Evolutionary conservation across 768 basidiomycete genomes (phyloP).

Genomic region (Filobasidium wieringae): DNA sequence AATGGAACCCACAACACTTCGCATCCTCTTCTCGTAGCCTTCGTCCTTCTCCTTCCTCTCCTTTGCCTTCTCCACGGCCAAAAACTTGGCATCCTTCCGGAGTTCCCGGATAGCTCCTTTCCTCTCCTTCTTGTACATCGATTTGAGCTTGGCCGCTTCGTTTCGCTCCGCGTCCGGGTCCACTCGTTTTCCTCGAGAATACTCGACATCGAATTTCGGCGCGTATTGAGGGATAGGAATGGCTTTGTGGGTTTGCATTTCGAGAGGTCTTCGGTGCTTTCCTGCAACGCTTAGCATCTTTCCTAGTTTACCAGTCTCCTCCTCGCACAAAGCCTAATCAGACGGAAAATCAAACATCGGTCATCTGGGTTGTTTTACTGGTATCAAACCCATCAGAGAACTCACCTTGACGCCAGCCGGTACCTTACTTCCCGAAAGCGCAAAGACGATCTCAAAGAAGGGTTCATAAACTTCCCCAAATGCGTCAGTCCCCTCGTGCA

Average conservation of each 20-base stretch:
- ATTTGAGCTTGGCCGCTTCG: conserved; percentile 69
- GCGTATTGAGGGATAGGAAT: conserved; percentile 88
- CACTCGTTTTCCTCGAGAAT: conserved; percentile 44
- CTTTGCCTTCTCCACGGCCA: conserved; percentile 75
- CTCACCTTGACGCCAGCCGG: conserved; percentile 51
- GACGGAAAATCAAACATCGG: neutral
- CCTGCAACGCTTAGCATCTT: conserved; percentile 48
- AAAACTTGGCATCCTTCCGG: conserved; percentile 85
- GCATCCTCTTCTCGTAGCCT: conserved; percentile 69
- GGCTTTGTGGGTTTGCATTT: conserved; percentile 83
- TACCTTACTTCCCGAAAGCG: conserved; percentile 44
- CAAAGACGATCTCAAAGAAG: conserved; percentile 49
- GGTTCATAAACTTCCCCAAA: conserved; percentile 80
- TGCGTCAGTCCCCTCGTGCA: conserved; percentile 56
- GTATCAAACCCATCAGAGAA: neutral
- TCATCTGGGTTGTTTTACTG: too few species aligned
- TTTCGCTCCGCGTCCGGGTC: conserved; percentile 90
- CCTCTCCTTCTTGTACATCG: conserved; percentile 83
- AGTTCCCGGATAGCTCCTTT: conserved; percentile 95
- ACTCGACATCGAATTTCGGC: conserved; percentile 72
- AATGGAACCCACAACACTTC: conserved; percentile 52
- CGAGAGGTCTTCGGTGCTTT: conserved; percentile 62
- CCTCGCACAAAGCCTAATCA: neutral
- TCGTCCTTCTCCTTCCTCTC: conserved; percentile 74
- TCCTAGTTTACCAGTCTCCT: conserved; percentile 5